Evolutionary conservation across 257 asterid species (phyloP).

Genomic region (Primulina tabacum): DNA sequence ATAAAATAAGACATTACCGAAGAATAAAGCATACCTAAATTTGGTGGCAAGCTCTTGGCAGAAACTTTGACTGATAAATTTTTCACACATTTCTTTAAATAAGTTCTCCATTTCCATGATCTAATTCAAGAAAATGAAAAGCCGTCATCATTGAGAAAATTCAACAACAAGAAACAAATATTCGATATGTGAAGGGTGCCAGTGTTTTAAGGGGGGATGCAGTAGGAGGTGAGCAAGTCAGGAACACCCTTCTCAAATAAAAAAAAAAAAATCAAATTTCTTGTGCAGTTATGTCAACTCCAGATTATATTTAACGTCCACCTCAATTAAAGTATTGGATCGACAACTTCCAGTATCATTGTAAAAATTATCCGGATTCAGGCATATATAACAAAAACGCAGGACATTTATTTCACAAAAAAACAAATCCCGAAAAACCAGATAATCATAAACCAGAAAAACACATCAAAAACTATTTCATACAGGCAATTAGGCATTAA

Average conservation of each 20-base stretch:
- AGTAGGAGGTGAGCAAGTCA: background rate
- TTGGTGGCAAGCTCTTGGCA: constrained; percentile 62
- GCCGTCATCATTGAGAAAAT: constrained; percentile 14
- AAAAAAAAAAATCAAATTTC: background rate
- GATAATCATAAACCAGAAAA: constrained; percentile 8
- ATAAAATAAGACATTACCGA: background rate
- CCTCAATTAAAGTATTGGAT: background rate
- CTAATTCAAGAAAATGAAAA: constrained; percentile 35
- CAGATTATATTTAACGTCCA: constrained; percentile 7
- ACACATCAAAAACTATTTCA: background rate
- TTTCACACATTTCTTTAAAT: constrained; percentile 42
- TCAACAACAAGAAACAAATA: constrained; percentile 5
- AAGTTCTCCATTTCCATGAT: constrained; percentile 49
- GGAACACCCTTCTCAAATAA: background rate
- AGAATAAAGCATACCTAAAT: background rate
- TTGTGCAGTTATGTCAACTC: constrained; percentile 7
- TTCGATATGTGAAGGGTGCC: background rate
- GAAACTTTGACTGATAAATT: constrained; percentile 36
- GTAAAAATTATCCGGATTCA: background rate
- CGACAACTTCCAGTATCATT: background rate
- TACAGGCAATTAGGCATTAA: background rate
- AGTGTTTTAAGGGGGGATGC: background rate
- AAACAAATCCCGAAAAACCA: background rate
- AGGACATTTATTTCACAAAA: background rate
- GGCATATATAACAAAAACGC: background rate